Evolutionary conservation across 1,284 basidiomycete genomes (phyloP).

Genomic region (Microbotryomycetes sp.): DNA sequence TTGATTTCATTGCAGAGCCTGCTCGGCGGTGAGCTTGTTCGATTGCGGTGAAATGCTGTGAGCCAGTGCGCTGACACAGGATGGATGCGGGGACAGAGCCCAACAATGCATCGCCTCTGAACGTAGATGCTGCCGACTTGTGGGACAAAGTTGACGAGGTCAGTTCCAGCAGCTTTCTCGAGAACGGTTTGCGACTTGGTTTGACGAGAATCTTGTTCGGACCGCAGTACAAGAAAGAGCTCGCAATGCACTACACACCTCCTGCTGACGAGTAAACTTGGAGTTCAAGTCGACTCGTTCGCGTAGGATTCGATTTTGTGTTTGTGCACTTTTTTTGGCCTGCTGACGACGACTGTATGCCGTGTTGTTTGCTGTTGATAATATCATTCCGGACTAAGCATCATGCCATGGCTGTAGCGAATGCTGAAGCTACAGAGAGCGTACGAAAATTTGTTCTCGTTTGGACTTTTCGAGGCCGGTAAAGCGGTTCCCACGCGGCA

Average conservation of each 20-base stretch:
- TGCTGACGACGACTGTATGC: too few species aligned
- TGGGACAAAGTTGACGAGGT: constrained; percentile 59
- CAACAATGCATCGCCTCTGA: constrained; percentile 78
- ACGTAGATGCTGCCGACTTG: constrained; percentile 67
- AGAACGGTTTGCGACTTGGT: neutral
- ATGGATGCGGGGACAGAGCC: constrained; percentile 53
- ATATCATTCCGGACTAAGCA: too few species aligned
- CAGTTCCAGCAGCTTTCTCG: neutral
- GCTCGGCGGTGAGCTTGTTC: constrained; percentile 57
- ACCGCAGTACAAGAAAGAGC: constrained; percentile 55
- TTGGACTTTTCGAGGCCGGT: too few species aligned
- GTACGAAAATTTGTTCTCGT: too few species aligned
- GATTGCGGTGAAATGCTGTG: neutral
- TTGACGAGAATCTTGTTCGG: neutral
- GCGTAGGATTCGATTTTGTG: too few species aligned
- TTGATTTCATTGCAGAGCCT: constrained; percentile 76
- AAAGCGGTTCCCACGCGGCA: too few species aligned
- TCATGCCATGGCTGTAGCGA: too few species aligned
- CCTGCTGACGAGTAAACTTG: constrained; percentile 50
- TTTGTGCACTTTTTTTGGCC: too few species aligned
- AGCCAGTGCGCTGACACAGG: neutral
- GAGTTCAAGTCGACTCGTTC: too few species aligned
- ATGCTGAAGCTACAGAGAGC: too few species aligned
- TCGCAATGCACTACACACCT: constrained; percentile 65
- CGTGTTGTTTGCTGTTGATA: too few species aligned